Percentiles rank a stretch among this genome's conserved stretches.
phyloP scores from a whole-genome alignment of 2,329 filamentous ascomycete genomes.

The Beauveria scarabaeidicola region DNA sequence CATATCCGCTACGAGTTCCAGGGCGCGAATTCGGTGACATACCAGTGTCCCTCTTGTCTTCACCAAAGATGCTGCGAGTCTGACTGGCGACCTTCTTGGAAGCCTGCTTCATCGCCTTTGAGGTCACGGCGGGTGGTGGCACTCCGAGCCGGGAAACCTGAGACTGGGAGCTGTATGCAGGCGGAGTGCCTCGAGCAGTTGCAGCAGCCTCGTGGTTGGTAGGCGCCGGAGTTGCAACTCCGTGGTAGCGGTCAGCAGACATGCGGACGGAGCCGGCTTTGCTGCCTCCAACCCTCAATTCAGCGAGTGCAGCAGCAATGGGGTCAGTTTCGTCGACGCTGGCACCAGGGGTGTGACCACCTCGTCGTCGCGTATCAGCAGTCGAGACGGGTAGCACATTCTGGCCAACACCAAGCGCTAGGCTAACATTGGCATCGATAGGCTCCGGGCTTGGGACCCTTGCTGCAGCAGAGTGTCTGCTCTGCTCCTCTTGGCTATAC shows the following conservation, averaged over 20 bases:
- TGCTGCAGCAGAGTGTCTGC: constrained; percentile 20
- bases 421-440: constrained; percentile 83
- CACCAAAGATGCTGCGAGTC: constrained; percentile 67
- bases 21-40: constrained; percentile 41
- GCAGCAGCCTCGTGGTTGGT: constrained; percentile 38
- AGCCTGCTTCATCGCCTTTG: constrained; percentile 90
- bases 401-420: constrained; percentile 88
- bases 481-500: constrained; percentile 28
- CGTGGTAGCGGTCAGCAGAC: constrained; percentile 92
- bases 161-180: constrained; percentile 64
- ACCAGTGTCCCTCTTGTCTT: constrained; percentile 27
- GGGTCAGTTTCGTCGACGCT: constrained; percentile 65
- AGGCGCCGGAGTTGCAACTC: constrained; percentile 75
- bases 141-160: constrained; percentile 73
- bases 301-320: constrained; percentile 84
- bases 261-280: constrained; percentile 78
- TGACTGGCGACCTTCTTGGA: constrained; percentile 82
- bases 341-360: constrained; percentile 22
- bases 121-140: constrained; percentile 85
- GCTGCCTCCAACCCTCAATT: constrained; percentile 70
- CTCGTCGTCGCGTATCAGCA: constrained; percentile 49
- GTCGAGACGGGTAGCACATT: constrained; percentile 92
- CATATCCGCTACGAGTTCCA: constrained; percentile 41
- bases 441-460: constrained; percentile 64
- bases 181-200: constrained; percentile 65